A percentile compares a stretch with the other conserved stretches of the same genome.
Conservation (phyloP, 2,329 filamentous ascomycete species). For the Didymella segeticola region DNA sequence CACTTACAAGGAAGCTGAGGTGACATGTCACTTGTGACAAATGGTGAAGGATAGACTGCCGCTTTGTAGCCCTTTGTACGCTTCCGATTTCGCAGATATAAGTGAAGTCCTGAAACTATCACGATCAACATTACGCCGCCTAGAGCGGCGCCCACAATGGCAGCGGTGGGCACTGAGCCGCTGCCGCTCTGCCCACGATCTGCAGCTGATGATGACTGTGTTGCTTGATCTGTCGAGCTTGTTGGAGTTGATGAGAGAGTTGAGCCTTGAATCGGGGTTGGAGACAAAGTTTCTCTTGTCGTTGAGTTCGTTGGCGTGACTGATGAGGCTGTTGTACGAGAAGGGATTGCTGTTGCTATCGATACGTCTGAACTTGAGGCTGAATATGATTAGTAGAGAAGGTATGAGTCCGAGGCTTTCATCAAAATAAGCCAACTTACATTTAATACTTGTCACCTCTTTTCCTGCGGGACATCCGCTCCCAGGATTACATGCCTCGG, state of each 20-base stretch:
- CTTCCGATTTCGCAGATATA: constrained; percentile 21
- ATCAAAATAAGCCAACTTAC: constrained; percentile 17
- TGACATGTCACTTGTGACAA: constrained; percentile 35
- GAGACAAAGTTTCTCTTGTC: background rate
- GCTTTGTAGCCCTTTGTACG: constrained; percentile 28
- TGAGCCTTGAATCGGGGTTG: background rate
- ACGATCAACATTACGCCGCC: constrained; percentile 26
- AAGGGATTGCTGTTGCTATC: background rate
- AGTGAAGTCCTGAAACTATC: constrained; percentile 13
- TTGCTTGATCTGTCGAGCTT: constrained; percentile 4
- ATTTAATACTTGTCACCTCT: constrained; percentile 23
- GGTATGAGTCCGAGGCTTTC: background rate
- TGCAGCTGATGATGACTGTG: background rate
- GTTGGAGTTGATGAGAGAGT: background rate
- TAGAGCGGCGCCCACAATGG: constrained; percentile 33
- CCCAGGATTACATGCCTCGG: constrained; percentile 29
- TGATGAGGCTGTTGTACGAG: background rate
- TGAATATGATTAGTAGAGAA: background rate
- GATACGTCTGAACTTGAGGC: background rate
- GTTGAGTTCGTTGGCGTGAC: background rate
- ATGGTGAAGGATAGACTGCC: constrained; percentile 32
- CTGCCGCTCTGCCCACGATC: background rate
- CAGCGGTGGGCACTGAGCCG: constrained; percentile 16
- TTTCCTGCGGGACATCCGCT: constrained; percentile 30
- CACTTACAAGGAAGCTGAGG: constrained; percentile 28